Evolutionary conservation across 768 basidiomycete genomes (phyloP), one percentile per base, ranked within the genome.

Genomic region (Leccinum sublutescens): DNA sequence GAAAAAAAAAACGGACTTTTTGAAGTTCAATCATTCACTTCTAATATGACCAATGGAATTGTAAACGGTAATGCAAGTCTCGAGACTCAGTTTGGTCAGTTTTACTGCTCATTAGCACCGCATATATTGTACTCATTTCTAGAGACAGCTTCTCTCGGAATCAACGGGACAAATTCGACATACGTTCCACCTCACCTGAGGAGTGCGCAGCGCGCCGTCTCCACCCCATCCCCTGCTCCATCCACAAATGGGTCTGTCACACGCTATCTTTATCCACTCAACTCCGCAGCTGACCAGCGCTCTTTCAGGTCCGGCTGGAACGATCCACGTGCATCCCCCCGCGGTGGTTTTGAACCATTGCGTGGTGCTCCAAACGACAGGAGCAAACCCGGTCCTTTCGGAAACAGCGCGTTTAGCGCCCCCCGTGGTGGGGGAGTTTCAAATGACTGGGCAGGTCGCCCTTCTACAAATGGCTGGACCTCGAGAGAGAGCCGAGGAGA

Each of bases 111-210:
- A 21, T 50, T 43, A 54, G 57, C 19, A 2, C 9, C 40, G 9
- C 50, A 43, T 47, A 48, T 43, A 54, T 52, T 53, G 25, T 62
- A 17, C 55, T 53, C 36, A 49, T 19, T 36, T 25, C 25, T 25
- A 40, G 56, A 7, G 5, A 11, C 73, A 92, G 90, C 86, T 72
- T 82, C 87, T 80, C 87, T 92, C 72, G 83, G 86, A 72, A 83
- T 92, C 75, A 83, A 81, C 68, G 81, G 80, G 60, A 67, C 77
- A 67, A 89, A 85, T 82, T 82, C 88, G 70, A 83, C 92, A 62
- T 94, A 94, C 80, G 89, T 94, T 70, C 92, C 92, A 66, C 92
- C 92, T 67, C 91, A 93, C 73, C 74, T 91, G 82, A 90, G 92
- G 82, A 83, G 80, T 76, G 75, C 81, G 84, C 90, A 91, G 87